Conservation (phyloP, 805 yeast genomes). For the Saccharomycopsis sp. region DNA sequence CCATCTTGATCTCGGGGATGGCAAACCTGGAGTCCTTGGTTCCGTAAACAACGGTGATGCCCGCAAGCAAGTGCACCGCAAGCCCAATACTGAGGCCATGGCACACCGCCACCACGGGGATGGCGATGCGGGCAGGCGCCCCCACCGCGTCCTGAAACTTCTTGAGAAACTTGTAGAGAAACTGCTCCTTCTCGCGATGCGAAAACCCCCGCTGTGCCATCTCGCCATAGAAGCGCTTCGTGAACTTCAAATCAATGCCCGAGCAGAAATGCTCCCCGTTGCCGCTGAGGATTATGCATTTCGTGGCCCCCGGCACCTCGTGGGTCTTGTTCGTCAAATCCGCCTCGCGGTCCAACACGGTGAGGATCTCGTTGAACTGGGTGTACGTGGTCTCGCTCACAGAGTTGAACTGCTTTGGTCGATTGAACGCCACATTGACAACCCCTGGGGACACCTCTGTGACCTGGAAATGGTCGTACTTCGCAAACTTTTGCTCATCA, state of each 20-base stretch:
- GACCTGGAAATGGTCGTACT: conserved; percentile 8
- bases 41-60: conserved; percentile 50
- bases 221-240: not conserved
- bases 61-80: conserved; percentile 57
- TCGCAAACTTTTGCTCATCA: no score
- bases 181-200: conserved; percentile 23
- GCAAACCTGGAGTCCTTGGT: conserved; percentile 44
- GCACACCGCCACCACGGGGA: conserved; percentile 58
- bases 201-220: not conserved
- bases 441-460: conserved; percentile 27
- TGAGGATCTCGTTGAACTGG: conserved; percentile 43
- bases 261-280: conserved; percentile 49
- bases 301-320: no score
- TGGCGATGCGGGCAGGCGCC: conserved; percentile 37
- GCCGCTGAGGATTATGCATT: conserved; percentile 50
- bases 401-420: conserved; percentile 53
- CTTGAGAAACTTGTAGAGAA: conserved; percentile 31
- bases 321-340: conserved; percentile 33
- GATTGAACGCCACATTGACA: conserved; percentile 50
- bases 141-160: conserved; percentile 53
- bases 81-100: conserved; percentile 63
- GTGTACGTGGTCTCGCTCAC: conserved; percentile 47
- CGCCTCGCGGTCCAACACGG: conserved; percentile 31
- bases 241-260: conserved; percentile 50
- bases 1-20: conserved; percentile 63